phyloP scores from a whole-genome alignment of 1,139 yeast species.

The Lodderomyces orthopsilosis region DNA sequence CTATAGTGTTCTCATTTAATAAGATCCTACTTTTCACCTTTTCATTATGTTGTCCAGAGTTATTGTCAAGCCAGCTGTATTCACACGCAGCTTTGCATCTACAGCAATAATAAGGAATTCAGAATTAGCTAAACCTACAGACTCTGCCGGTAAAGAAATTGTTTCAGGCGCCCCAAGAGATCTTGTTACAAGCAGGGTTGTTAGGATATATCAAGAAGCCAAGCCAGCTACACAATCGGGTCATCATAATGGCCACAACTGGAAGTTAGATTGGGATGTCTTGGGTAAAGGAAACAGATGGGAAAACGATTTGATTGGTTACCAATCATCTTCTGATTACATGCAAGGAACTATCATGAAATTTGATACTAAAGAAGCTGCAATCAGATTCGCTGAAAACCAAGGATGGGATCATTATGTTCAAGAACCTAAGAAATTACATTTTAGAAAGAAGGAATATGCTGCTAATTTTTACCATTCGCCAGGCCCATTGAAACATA shows the following conservation, averaged over 20 bases:
- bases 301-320: constrained; percentile 89
- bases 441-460: constrained; percentile 73
- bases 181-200: constrained; percentile 60
- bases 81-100: constrained; percentile 22
- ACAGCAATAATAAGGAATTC: constrained; percentile 17
- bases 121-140: constrained; percentile 15
- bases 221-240: constrained; percentile 86
- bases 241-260: constrained; percentile 48
- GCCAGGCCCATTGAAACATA: constrained; percentile 71
- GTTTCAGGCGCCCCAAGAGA: constrained; percentile 81
- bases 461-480: constrained; percentile 70
- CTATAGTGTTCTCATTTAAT: background rate
- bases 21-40: too few relatives aligned
- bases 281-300: constrained; percentile 77
- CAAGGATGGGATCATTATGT: constrained; percentile 87
- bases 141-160: constrained; percentile 47
- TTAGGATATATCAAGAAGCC: constrained; percentile 73
- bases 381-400: constrained; percentile 74
- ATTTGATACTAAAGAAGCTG: constrained; percentile 74
- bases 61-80: constrained; percentile 16
- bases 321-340: constrained; percentile 76
- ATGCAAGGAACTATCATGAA: constrained; percentile 85
- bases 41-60: constrained; percentile 23
- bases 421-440: constrained; percentile 76
- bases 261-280: constrained; percentile 88